Evolutionary conservation across 176 grass and related monocot genomes (phyloP), one percentile per base, ranked within the genome.

Genomic region (Triticum urartu): DNA sequence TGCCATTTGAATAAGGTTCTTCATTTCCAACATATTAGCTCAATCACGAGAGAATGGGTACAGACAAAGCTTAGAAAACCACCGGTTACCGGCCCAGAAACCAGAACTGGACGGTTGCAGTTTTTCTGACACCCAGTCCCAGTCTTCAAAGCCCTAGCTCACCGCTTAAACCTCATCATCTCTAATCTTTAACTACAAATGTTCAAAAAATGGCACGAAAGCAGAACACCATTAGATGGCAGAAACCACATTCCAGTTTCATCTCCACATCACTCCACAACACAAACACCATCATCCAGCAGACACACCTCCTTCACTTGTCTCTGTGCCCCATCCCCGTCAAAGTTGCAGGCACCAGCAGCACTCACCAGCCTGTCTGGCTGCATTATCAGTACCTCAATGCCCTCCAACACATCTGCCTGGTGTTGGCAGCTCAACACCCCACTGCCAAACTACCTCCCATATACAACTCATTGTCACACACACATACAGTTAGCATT

Each of bases 21-120:
- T 76, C 39, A 50, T 17, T 84, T 63, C 34, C 34, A 30, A 15
- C 63, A 64, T 48, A 64, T 87, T 26, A 26, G 42, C 75, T 81
- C 59, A 87, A 36, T 64, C 48, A 35, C 25, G 48, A 79, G 5
- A 64, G 28, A 84, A 79, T n/a, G 8, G 2, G 43, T 38, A 30
- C 42, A 50, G 25, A 17, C 7, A 64, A 25, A 40, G 34, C 77
- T 74, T 74, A 45, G n/a, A 74, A 74, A 25, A 74, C 39, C 11
- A 47, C 22, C 6, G 6, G 71, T 47, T 74, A 45, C 71, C 71
- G 3, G 9, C 24, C 7, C 52, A 54, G 45, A 20, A 76, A 76
- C 45, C 25, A 54, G 26, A 26, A 76, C 15, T 30, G 15, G 28
- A 54, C 3, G 15, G 28, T 73, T 47, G n/a, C 21, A 25, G 70